Percentiles rank a stretch among this genome's conserved stretches.
Conservation (phyloP, 345 rosid genomes). For the Salix koriyanagi region DNA sequence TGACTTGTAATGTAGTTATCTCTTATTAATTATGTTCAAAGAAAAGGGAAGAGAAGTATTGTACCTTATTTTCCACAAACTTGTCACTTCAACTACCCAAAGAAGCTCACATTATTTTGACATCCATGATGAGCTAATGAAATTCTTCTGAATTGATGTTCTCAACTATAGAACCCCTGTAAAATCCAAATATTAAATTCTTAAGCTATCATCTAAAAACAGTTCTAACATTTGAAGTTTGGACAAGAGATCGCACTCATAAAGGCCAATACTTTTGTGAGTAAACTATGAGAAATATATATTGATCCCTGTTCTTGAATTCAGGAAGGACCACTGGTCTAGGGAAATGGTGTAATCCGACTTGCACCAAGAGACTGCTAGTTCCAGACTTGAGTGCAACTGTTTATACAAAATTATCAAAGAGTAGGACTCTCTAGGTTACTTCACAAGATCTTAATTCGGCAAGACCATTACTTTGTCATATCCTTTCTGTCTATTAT, state of each 20-base stretch:
- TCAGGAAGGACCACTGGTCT: not conserved
- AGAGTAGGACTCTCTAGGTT: not conserved
- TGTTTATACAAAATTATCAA: not conserved
- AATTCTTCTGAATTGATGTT: constrained; percentile 10
- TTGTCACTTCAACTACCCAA: constrained; percentile 13
- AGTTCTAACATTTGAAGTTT: not conserved
- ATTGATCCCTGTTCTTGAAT: not conserved
- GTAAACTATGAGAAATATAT: not conserved
- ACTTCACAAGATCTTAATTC: not conserved
- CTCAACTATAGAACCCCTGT: constrained; percentile 9
- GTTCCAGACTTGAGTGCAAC: not conserved
- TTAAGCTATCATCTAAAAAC: not conserved
- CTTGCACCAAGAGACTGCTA: not conserved
- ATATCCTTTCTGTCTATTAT: not conserved
- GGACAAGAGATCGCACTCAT: not conserved
- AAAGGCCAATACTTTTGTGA: not conserved
- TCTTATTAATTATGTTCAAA: not conserved
- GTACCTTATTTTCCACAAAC: constrained; percentile 22
- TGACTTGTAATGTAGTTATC: not conserved
- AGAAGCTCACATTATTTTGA: constrained; percentile 15
- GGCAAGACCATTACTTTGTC: not conserved
- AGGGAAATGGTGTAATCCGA: not conserved
- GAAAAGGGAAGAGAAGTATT: constrained; percentile 5
- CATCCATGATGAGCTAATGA: not conserved
- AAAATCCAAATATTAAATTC: constrained; percentile 4